Evolutionary conservation across 2,329 filamentous ascomycete genomes (phyloP).

Genomic region (Lasiodiplodia hormozganensis): DNA sequence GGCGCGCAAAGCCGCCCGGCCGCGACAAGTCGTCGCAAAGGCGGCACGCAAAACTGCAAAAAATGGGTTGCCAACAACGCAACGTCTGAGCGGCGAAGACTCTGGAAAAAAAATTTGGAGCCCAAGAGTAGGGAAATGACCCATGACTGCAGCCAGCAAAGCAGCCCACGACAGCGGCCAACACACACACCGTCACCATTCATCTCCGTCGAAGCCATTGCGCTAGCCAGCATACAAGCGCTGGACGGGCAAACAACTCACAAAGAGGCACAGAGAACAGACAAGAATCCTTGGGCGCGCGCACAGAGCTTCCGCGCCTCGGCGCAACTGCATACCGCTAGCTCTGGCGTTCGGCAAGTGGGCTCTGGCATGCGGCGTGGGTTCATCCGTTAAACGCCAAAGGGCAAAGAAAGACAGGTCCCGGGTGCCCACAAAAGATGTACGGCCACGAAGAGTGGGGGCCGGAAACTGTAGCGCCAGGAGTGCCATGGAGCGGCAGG

Average conservation of each 20-base stretch:
- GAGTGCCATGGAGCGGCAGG: neutral
- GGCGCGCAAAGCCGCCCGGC: too few species aligned
- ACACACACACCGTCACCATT: neutral
- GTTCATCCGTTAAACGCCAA: neutral
- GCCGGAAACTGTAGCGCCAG: neutral
- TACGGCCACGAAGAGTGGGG: neutral
- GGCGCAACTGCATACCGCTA: constrained; percentile 6
- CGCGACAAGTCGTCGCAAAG: too few species aligned
- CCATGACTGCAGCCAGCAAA: neutral
- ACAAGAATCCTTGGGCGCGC: neutral
- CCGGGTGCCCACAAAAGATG: constrained; percentile 9
- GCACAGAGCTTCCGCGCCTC: neutral
- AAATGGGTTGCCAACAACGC: neutral
- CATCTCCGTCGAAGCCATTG: neutral
- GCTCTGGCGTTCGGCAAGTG: constrained; percentile 7
- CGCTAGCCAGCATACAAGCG: constrained; percentile 10
- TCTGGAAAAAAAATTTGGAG: neutral
- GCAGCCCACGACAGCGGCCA: neutral
- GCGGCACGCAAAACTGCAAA: neutral
- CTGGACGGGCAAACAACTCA: constrained; percentile 5
- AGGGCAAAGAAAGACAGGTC: neutral
- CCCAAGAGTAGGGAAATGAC: neutral
- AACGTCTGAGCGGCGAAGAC: neutral
- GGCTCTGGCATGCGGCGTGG: neutral
- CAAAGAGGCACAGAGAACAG: neutral